Base-by-base conservation (phyloP, 257 asterid species). In the Nicotiana tabacum region DNA sequence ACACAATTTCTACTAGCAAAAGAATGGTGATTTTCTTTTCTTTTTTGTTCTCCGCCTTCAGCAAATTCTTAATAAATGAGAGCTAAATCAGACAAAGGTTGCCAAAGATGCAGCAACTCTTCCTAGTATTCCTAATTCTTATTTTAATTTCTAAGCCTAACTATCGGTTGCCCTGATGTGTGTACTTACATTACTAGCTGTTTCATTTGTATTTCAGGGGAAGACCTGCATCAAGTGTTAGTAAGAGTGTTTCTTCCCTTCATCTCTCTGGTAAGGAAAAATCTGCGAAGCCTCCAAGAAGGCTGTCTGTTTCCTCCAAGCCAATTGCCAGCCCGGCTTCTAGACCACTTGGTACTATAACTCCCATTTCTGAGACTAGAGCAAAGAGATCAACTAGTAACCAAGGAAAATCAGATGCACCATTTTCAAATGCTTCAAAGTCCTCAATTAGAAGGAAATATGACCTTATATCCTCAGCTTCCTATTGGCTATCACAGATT, bases 401-500 rank as follows among this genome's bases (percentile, higher is more conserved):
- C 84, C 88, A 82, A 46, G 92, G 87, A 30, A 94, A 88, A 85
- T 87, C 81, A 35, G 93, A 88, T 46, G 90, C 95, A n/a, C 93
- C 97, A 13, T 82, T 81, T 77, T 90, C 98, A 39, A 92, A 87
- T 85, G 86, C 87, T 78, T 90, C 92, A 17, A 92, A 53, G 69
- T 83, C 97, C 46, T 89, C 94, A 66, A 85, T 17, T 43, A 84
- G 90, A 85, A 94, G 86, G 88, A 93, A 89, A 74, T 92, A 91
- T 90, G 89, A 86, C 57, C 88, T 88, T 82, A 79, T 96, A 43
- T 88, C 92, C 13, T 94, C 98, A 21, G 92, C 97, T 13, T 91
- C 98, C n/a, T 96, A 96, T 83, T 95, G 99, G 98, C 82, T 89
- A 55, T 81, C 95, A 66, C 98, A 92, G 89, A 93, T 95, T 76